Percentiles rank a stretch among this genome's conserved stretches.
phyloP scores from a whole-genome alignment of 2,329 filamentous ascomycete genomes.

The Phialemonium atrogriseum region DNA sequence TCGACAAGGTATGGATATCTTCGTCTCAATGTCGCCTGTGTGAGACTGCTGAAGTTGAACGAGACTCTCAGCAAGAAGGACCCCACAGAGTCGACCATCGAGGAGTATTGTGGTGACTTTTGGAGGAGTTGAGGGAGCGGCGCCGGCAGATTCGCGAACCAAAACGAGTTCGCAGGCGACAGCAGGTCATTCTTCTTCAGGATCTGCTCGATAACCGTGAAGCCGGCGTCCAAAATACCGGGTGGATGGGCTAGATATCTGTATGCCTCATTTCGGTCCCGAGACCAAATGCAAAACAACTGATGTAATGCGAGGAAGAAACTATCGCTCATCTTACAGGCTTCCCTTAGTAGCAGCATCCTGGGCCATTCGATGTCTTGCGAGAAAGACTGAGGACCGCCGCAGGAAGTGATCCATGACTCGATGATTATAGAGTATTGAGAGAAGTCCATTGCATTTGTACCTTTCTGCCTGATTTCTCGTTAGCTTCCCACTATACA shows the following conservation, averaged over 20 bases:
- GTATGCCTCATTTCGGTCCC: constrained; percentile 25
- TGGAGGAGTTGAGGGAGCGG: constrained; percentile 8
- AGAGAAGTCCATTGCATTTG: background rate
- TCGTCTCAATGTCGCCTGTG: constrained; percentile 8
- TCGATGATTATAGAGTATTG: background rate
- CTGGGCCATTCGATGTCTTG: constrained; percentile 34
- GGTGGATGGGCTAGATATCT: constrained; percentile 22
- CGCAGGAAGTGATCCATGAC: constrained; percentile 3
- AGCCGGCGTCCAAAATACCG: constrained; percentile 21
- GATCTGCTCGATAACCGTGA: constrained; percentile 24
- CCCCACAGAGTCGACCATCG: constrained; percentile 25
- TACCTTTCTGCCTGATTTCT: too few species aligned
- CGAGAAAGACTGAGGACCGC: constrained; percentile 14
- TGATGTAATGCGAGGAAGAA: constrained; percentile 62
- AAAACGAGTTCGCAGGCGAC: constrained; percentile 16
- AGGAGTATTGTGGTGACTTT: constrained; percentile 10
- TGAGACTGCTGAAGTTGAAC: constrained; percentile 28
- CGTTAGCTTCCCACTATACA: too few species aligned
- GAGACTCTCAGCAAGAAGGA: constrained; percentile 35
- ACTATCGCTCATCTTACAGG: constrained; percentile 45
- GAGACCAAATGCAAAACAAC: constrained; percentile 50
- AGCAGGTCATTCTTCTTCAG: constrained; percentile 29
- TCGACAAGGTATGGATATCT: constrained; percentile 23
- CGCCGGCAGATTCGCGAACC: constrained; percentile 28
- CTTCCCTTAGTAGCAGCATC: constrained; percentile 45